phyloP scores from a whole-genome alignment of 306 rosid species.

The Adenanthera pavonina region DNA sequence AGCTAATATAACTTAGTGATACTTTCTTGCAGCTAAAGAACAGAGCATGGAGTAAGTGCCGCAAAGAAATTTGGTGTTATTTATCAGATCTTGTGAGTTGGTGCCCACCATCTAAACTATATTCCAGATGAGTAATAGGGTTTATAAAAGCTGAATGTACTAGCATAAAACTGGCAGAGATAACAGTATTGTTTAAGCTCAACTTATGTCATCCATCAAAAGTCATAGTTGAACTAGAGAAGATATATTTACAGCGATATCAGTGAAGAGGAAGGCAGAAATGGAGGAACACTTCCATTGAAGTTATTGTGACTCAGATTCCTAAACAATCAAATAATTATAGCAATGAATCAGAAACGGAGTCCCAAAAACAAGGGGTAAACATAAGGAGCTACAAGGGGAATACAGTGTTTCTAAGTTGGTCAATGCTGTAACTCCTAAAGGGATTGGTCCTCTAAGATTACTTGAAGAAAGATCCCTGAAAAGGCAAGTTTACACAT shows the following conservation, averaged over 20 bases:
- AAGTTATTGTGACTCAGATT: slow-evolving; percentile 73
- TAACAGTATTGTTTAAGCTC: background rate
- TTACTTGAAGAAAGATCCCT: slow-evolving; percentile 72
- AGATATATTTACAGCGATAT: slow-evolving; percentile 66
- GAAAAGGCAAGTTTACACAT: slow-evolving; percentile 33
- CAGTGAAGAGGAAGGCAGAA: slow-evolving; percentile 63
- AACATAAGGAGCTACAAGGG: slow-evolving; percentile 24
- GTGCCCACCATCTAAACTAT: background rate
- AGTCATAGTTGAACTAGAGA: slow-evolving; percentile 8
- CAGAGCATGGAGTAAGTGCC: no score
- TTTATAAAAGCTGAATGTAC: background rate
- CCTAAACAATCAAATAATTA: slow-evolving; percentile 55
- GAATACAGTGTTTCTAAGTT: slow-evolving; percentile 66
- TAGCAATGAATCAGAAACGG: slow-evolving; percentile 34
- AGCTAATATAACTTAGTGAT: no score
- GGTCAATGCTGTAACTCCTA: slow-evolving; percentile 56
- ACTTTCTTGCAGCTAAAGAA: no score
- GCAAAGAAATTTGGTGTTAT: no score
- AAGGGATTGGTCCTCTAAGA: slow-evolving; percentile 69
- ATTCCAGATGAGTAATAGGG: background rate
- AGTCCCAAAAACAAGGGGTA: slow-evolving; percentile 6
- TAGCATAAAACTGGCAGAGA: background rate
- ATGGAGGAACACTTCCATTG: slow-evolving; percentile 59
- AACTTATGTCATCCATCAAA: background rate
- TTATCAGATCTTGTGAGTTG: background rate